These are phyloP conservation scores for Fusarium nurragi DNA, from an alignment of 2,329 filamentous ascomycete genomes.

Conservation along the genomic window DNA sequence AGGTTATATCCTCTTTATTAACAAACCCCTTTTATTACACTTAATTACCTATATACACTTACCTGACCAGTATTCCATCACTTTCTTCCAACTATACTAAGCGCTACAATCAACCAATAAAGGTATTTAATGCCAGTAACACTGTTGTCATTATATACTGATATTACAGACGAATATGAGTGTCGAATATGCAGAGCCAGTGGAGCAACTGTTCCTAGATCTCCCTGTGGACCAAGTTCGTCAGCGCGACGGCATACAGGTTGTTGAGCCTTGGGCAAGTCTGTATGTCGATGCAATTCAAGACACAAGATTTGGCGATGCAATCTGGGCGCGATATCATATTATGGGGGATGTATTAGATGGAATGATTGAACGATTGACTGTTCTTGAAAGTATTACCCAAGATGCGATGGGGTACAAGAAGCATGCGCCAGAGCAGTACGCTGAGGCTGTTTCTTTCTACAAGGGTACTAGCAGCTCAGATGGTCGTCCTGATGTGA, in stretches of 20 bases:
- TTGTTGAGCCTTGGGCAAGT: neutral
- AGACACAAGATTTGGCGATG: neutral
- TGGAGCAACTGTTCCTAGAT: neutral
- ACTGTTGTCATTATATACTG: neutral
- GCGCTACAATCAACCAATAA: neutral
- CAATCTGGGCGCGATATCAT: conserved; percentile 1
- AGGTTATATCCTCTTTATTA: too few species aligned
- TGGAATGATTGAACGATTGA: neutral
- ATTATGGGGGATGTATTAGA: neutral
- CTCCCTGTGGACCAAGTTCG: neutral
- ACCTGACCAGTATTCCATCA: too few species aligned
- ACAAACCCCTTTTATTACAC: too few species aligned
- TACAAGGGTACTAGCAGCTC: neutral
- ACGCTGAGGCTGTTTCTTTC: neutral
- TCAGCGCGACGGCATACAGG: neutral
- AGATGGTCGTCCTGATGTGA: neutral
- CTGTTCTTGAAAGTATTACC: neutral
- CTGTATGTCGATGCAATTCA: neutral
- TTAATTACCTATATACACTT: too few species aligned
- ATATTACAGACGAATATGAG: neutral
- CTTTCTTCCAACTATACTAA: too few species aligned
- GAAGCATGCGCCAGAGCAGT: neutral
- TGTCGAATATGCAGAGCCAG: neutral
- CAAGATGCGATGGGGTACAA: neutral
- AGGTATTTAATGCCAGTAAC: neutral